Percentiles rank a stretch among this genome's conserved stretches.
phyloP scores from a whole-genome alignment of 164 flowering plant genomes.

The Sedum album region DNA sequence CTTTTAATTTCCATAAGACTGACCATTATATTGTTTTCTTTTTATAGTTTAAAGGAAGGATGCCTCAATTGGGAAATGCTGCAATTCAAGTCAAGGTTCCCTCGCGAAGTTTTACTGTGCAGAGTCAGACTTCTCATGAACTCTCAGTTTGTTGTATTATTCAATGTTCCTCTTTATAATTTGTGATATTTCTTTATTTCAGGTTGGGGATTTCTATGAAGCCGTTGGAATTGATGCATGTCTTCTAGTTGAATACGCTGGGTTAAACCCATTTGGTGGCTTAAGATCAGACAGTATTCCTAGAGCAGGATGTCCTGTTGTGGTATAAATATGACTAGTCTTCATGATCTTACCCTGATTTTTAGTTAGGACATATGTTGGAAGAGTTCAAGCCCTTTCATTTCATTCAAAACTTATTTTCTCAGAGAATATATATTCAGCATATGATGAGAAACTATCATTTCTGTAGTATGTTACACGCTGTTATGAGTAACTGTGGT shows the following conservation, averaged over 20 bases:
- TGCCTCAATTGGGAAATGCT: constrained; percentile 82
- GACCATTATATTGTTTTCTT: background rate
- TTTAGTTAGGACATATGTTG: too few species aligned
- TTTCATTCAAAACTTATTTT: background rate
- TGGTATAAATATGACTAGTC: constrained; percentile 34
- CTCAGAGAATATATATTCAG: too few species aligned
- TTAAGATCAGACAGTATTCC: constrained; percentile 79
- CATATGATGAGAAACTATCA: background rate
- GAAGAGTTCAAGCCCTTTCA: constrained; percentile 1
- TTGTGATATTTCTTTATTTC: constrained; percentile 12
- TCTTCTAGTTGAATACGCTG: constrained; percentile 94
- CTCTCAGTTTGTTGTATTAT: constrained; percentile 10
- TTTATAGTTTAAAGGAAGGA: constrained; percentile 82
- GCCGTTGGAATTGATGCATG: constrained; percentile 97
- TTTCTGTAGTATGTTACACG: background rate
- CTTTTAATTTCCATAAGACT: too few species aligned
- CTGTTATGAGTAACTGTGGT: background rate
- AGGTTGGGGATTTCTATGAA: constrained; percentile 99
- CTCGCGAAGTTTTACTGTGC: constrained; percentile 93
- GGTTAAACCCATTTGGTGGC: constrained; percentile 96
- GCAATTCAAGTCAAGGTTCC: constrained; percentile 85
- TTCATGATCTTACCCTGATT: too few species aligned
- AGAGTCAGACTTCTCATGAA: constrained; percentile 37
- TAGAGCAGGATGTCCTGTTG: constrained; percentile 94
- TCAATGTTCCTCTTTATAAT: background rate